A percentile compares a stretch with the other conserved stretches of the same genome.
These are phyloP conservation scores for Aspergillus bertholletiae DNA, from an alignment of 495 filamentous ascomycete genomes.

Conservation along the genomic window DNA sequence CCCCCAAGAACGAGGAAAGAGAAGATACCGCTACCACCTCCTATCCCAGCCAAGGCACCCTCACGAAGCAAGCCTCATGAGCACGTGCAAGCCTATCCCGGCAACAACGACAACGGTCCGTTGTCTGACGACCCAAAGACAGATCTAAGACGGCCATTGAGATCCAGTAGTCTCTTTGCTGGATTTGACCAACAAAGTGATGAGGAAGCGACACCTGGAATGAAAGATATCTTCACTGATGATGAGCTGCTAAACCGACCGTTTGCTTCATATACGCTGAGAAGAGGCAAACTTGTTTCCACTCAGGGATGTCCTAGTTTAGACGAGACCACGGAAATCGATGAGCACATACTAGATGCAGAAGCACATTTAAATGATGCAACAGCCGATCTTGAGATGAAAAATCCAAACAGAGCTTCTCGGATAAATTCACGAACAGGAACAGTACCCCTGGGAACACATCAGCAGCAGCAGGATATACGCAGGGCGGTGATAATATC, in stretches of 20 bases:
- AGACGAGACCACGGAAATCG: slow-evolving; percentile 38
- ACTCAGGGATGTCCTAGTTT: slow-evolving; percentile 30
- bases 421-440: slow-evolving; percentile 19
- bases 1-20: slow-evolving; percentile 32
- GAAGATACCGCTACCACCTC: slow-evolving; percentile 14
- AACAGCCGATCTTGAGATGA: background rate
- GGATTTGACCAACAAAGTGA: slow-evolving; percentile 67
- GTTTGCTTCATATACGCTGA: slow-evolving; percentile 41
- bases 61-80: slow-evolving; percentile 26
- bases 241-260: slow-evolving; percentile 44
- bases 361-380: slow-evolving; percentile 26
- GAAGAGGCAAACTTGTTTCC: slow-evolving; percentile 40
- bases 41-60: slow-evolving; percentile 16
- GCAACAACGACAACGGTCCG: slow-evolving; percentile 80
- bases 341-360: slow-evolving; percentile 35
- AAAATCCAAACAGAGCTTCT: slow-evolving; percentile 13
- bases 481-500: slow-evolving; percentile 70
- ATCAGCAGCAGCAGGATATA: slow-evolving; percentile 53
- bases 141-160: slow-evolving; percentile 63
- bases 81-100: slow-evolving; percentile 66
- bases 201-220: slow-evolving; percentile 34
- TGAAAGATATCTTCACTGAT: slow-evolving; percentile 47
- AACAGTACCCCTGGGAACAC: slow-evolving; percentile 22
- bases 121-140: slow-evolving; percentile 54
- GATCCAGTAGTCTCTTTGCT: slow-evolving; percentile 81